phyloP scores from a whole-genome alignment of 2,329 filamentous ascomycete genomes.

The Cercospora nicotianae region DNA sequence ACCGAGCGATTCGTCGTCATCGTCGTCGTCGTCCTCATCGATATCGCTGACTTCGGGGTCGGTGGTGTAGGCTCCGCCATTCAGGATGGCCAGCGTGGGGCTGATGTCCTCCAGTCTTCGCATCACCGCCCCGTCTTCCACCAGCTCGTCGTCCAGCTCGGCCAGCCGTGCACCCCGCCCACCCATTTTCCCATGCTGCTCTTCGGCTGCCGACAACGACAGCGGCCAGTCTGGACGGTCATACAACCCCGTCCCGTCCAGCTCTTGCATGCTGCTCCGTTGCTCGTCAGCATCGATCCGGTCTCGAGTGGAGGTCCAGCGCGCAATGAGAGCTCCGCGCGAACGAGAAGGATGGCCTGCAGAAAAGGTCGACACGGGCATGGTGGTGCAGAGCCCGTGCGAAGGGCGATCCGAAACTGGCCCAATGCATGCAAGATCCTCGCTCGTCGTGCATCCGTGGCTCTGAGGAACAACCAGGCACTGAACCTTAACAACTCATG shows the following conservation, averaged over 20 bases:
- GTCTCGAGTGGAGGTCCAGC: constrained; percentile 34
- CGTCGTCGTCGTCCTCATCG: constrained; percentile 26
- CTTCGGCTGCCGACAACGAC: constrained; percentile 10
- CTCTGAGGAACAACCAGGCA: constrained; percentile 8
- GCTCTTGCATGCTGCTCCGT: constrained; percentile 32
- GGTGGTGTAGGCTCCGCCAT: constrained; percentile 13
- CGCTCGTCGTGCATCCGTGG: constrained; percentile 11
- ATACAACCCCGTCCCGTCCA: constrained; percentile 35
- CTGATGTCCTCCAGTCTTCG: constrained; percentile 27
- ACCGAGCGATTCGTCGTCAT: constrained; percentile 11
- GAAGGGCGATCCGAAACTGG: constrained; percentile 18
- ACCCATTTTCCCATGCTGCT: constrained; percentile 1
- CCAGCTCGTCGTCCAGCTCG: constrained; percentile 25
- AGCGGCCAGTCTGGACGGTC: constrained; percentile 36
- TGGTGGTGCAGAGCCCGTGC: constrained; percentile 29
- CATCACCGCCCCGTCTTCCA: constrained; percentile 27
- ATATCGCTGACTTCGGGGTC: constrained; percentile 31
- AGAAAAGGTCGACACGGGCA: constrained; percentile 36
- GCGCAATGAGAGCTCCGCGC: constrained; percentile 28
- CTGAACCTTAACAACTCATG: constrained; percentile 11
- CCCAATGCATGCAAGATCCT: constrained; percentile 25
- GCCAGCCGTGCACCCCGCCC: constrained; percentile 9
- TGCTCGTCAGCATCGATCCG: constrained; percentile 35
- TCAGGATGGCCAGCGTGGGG: constrained; percentile 23
- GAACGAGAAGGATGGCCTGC: constrained; percentile 23